Evolutionary conservation across 257 asterid genomes (phyloP).

Genomic region (Jaltomata sinuosa): DNA sequence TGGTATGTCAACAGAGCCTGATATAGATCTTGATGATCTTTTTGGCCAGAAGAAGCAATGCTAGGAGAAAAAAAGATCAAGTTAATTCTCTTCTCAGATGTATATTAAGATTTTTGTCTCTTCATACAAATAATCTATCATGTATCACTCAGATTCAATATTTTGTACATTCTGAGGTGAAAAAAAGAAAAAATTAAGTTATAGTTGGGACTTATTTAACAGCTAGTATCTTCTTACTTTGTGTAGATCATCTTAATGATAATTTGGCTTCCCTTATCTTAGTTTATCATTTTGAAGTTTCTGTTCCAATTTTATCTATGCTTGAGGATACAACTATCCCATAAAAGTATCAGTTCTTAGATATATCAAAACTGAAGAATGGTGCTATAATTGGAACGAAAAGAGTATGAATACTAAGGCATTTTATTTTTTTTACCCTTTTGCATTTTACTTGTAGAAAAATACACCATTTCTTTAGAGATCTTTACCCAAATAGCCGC

Average conservation of each 20-base stretch:
- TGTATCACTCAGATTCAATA: background rate
- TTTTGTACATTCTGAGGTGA: background rate
- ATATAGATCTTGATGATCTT: background rate
- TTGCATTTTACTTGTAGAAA: too few species aligned
- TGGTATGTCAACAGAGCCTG: conserved; percentile 20
- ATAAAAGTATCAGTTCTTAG: background rate
- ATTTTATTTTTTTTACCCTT: too few species aligned
- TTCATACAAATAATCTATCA: background rate
- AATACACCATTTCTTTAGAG: too few species aligned
- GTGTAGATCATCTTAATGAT: background rate
- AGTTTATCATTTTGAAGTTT: background rate
- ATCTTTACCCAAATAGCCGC: too few species aligned
- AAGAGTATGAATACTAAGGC: background rate
- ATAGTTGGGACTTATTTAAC: background rate
- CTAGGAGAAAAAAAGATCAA: too few species aligned
- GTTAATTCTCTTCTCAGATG: background rate
- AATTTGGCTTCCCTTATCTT: background rate
- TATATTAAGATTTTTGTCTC: background rate
- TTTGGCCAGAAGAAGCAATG: background rate
- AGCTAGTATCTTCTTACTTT: background rate
- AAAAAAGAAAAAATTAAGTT: background rate
- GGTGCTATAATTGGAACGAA: background rate
- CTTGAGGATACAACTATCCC: background rate
- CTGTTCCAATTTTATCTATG: background rate
- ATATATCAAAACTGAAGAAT: background rate